Percentiles rank a stretch among this genome's conserved stretches.
Conservation (phyloP, 352 stramenopile genomes). For the Pythium utonaiense region DNA sequence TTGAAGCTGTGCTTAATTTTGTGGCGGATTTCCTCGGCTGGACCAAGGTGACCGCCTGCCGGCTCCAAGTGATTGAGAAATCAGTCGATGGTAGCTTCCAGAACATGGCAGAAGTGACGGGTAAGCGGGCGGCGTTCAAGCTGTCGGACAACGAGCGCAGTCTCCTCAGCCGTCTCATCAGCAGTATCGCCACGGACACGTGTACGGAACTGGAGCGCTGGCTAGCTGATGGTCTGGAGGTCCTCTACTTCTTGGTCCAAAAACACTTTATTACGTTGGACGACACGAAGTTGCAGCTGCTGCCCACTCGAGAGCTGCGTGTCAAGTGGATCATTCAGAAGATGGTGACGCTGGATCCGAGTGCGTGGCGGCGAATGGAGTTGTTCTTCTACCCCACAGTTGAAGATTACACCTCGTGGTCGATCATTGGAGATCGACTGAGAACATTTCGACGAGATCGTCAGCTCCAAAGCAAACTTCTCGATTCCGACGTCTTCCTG, state of each 20-base stretch:
- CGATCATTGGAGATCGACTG: constrained; percentile 9
- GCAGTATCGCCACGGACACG: neutral
- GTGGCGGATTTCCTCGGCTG: constrained; percentile 14
- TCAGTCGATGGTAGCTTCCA: constrained; percentile 8
- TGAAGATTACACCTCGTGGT: neutral
- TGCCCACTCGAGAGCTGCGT: constrained; percentile 5
- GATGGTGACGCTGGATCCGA: constrained; percentile 9
- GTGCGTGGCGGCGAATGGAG: constrained; percentile 4
- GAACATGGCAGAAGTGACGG: neutral
- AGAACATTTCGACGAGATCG: constrained; percentile 1
- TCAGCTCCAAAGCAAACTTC: neutral
- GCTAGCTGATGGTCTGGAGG: constrained; percentile 15
- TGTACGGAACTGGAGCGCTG: constrained; percentile 6
- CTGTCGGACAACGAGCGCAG: constrained; percentile 16
- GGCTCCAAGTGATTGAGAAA: constrained; percentile 11
- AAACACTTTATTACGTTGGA: neutral
- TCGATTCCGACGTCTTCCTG: constrained; percentile 11
- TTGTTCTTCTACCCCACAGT: neutral
- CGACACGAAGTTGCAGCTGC: neutral
- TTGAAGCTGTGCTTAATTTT: constrained; percentile 13
- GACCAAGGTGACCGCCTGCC: constrained; percentile 1
- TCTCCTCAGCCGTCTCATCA: constrained; percentile 12
- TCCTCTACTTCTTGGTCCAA: constrained; percentile 9
- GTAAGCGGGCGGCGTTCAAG: neutral
- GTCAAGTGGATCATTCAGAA: constrained; percentile 16